These are phyloP conservation scores for Asclepias syriaca DNA, from an alignment of 257 asterid genomes.

Conservation along the genomic window DNA sequence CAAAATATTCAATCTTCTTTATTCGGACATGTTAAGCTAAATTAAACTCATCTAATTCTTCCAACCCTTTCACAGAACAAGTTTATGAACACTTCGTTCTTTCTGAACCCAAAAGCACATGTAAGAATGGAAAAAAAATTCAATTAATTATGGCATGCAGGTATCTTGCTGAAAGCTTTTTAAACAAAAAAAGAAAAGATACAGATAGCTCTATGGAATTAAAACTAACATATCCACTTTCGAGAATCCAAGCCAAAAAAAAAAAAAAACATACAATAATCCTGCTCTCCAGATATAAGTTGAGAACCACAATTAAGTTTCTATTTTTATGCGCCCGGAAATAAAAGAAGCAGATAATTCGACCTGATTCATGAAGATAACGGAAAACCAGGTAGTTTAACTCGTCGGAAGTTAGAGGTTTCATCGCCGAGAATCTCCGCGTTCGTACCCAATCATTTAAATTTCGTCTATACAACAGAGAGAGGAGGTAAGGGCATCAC, in stretches of 20 bases:
- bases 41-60: background rate
- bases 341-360: slow-evolving; percentile 1
- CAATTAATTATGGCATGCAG: background rate
- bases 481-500: background rate
- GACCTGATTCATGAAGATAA: slow-evolving; percentile 90
- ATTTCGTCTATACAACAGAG: background rate
- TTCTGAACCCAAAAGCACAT: background rate
- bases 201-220: background rate
- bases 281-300: background rate
- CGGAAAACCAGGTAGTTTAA: slow-evolving; percentile 86
- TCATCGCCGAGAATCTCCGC: slow-evolving; percentile 12
- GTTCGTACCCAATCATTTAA: background rate
- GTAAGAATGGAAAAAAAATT: background rate
- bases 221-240: background rate
- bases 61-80: background rate
- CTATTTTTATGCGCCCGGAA: background rate
- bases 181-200: background rate
- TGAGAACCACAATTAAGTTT: background rate
- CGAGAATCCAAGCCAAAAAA: too few relatives aligned
- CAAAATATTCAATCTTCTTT: background rate
- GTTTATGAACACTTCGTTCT: background rate
- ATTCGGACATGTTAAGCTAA: background rate
- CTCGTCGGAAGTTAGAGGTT: slow-evolving; percentile 69
- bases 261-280: background rate
- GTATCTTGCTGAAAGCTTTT: background rate